Evolutionary conservation across 2,329 filamentous ascomycete genomes (phyloP).

Genomic region (Colletotrichum sp.): DNA sequence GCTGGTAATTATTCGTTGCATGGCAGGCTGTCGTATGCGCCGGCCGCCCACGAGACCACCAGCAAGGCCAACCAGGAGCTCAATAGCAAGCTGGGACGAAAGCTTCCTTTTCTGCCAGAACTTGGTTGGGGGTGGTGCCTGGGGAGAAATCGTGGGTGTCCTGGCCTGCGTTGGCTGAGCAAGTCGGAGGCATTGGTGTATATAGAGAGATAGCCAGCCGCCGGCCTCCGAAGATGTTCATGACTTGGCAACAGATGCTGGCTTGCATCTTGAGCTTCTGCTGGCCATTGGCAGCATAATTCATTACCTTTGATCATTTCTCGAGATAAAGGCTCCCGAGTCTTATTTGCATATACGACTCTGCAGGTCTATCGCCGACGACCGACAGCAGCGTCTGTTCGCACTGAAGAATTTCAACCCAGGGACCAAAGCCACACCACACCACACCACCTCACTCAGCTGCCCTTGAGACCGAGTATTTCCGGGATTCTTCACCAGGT

Average conservation of each 20-base stretch:
- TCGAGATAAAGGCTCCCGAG: not conserved
- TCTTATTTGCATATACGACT: not conserved
- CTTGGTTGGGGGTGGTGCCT: not conserved
- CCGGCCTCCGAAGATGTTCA: not conserved
- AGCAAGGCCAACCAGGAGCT: not conserved
- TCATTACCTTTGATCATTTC: not conserved
- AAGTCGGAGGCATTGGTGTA: not conserved
- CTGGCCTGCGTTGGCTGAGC: not conserved
- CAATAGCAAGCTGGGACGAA: not conserved
- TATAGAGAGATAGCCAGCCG: not conserved
- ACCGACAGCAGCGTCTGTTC: not conserved
- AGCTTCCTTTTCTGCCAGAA: not conserved
- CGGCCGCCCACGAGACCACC: not conserved
- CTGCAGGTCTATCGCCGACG: not conserved
- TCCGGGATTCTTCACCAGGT: not conserved
- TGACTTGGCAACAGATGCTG: not conserved
- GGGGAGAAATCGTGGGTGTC: not conserved
- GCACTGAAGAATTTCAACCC: not conserved
- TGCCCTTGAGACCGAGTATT: not conserved
- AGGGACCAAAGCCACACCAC: not conserved
- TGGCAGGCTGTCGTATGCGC: not conserved
- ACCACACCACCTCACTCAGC: not conserved
- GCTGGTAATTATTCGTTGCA: not conserved
- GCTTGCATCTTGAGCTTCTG: not conserved
- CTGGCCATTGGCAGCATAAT: not conserved